These are phyloP conservation scores for Eucalyptus albens DNA, from an alignment of 345 rosid species.

Conservation along the genomic window DNA sequence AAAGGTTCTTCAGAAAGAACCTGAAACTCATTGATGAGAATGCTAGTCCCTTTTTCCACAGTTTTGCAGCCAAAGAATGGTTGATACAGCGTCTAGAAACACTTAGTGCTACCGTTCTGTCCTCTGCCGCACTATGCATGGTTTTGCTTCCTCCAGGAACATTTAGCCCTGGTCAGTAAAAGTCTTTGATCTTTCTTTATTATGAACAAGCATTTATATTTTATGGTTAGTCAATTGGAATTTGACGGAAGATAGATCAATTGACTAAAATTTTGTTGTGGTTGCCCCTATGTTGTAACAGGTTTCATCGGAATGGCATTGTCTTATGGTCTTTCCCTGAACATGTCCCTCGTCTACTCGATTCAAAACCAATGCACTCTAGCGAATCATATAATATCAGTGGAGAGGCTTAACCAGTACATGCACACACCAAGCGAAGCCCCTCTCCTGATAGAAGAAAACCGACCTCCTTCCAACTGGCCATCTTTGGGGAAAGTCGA, in stretches of 20 bases:
- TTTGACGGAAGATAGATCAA: neutral
- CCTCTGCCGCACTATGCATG: constrained; percentile 89
- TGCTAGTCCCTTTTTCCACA: constrained; percentile 88
- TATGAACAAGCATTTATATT: too few relatives aligned
- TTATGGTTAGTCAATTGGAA: neutral
- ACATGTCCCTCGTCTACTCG: constrained; percentile 55
- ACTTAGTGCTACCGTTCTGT: constrained; percentile 56
- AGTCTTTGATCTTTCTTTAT: neutral
- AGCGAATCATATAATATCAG: constrained; percentile 84
- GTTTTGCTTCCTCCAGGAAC: constrained; percentile 90
- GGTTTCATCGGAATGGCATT: constrained; percentile 99
- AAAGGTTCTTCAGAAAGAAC: constrained; percentile 65
- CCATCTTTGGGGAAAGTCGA: constrained; percentile 79
- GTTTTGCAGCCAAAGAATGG: constrained; percentile 92
- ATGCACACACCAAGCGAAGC: constrained; percentile 87
- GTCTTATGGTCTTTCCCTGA: constrained; percentile 88
- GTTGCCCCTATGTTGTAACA: constrained; percentile 1
- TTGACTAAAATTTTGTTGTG: neutral
- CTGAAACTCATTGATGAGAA: constrained; percentile 63
- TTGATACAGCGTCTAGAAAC: constrained; percentile 81
- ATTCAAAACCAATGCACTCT: constrained; percentile 85
- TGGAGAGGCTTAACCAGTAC: constrained; percentile 91
- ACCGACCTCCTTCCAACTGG: constrained; percentile 67
- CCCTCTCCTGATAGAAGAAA: constrained; percentile 67
- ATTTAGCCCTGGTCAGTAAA: constrained; percentile 65